Percentiles rank a stretch among this genome's conserved stretches.
phyloP scores from a whole-genome alignment of 2,329 filamentous ascomycete species.

The Esteya vermicola region DNA sequence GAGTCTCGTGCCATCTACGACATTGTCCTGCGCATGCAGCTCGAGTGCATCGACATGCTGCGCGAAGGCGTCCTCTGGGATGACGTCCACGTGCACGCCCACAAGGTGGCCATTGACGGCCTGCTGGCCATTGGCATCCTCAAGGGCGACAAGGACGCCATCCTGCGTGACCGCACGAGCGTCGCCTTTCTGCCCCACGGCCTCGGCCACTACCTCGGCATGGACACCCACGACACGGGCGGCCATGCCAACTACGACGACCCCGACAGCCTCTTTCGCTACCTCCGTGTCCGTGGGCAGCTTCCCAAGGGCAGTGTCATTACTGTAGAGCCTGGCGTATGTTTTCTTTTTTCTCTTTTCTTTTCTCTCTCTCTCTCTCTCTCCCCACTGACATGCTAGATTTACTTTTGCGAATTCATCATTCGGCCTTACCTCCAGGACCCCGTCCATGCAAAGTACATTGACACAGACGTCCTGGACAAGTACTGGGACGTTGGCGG shows the following conservation, averaged over 20 bases:
- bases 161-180: conserved; percentile 66
- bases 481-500: conserved; percentile 74
- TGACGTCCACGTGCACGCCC: conserved; percentile 65
- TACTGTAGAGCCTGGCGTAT: conserved; percentile 84
- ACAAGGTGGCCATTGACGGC: conserved; percentile 69
- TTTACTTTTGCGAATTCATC: conserved; percentile 87
- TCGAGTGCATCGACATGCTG: conserved; percentile 57
- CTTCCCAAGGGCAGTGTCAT: conserved; percentile 72
- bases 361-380: neutral
- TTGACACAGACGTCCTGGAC: conserved; percentile 58
- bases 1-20: conserved; percentile 66
- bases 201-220: conserved; percentile 77
- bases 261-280: conserved; percentile 70
- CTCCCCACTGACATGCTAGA: conserved; percentile 24
- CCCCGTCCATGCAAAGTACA: conserved; percentile 58
- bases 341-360: conserved; percentile 16
- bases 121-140: conserved; percentile 65
- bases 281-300: conserved; percentile 63
- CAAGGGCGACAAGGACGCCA: conserved; percentile 51
- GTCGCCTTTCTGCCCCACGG: conserved; percentile 88
- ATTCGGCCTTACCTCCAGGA: conserved; percentile 67
- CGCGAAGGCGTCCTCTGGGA: conserved; percentile 68
- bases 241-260: conserved; percentile 69
- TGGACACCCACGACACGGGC: conserved; percentile 84
- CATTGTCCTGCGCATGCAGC: conserved; percentile 78